phyloP scores from a whole-genome alignment of 108 stramenopile genomes.

The Epithemia pelagica region DNA sequence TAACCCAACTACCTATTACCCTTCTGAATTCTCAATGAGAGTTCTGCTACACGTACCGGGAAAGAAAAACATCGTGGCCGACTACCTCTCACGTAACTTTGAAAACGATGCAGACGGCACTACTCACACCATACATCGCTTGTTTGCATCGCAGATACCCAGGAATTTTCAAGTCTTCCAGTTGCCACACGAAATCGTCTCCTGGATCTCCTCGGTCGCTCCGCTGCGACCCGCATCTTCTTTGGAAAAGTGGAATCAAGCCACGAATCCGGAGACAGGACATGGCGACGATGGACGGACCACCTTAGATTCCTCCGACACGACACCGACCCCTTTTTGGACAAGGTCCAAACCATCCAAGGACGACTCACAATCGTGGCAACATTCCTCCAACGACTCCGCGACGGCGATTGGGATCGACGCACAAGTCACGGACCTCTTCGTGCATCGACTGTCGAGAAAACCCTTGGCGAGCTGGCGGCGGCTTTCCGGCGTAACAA shows the following conservation, averaged over 20 bases:
- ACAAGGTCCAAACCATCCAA: neutral
- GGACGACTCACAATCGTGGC: neutral
- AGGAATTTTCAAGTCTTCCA: neutral
- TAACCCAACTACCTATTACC: too few relatives aligned
- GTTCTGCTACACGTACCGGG: neutral
- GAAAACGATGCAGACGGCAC: neutral
- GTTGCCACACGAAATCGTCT: neutral
- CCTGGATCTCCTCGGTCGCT: neutral
- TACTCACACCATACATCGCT: neutral
- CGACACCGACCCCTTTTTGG: neutral
- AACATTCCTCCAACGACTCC: neutral
- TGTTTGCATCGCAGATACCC: neutral
- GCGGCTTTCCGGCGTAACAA: neutral
- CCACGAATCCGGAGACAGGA: neutral
- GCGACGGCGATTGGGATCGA: neutral
- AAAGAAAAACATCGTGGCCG: neutral
- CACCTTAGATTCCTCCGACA: neutral
- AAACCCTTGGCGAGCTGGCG: neutral
- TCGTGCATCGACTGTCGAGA: neutral
- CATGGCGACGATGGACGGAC: neutral
- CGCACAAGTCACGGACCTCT: neutral
- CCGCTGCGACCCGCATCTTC: neutral
- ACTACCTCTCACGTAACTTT: neutral
- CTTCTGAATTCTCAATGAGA: too few relatives aligned
- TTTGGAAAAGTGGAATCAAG: neutral